Conservation (phyloP, 352 stramenopile genomes). For the Salisapilia sapeloensis region DNA sequence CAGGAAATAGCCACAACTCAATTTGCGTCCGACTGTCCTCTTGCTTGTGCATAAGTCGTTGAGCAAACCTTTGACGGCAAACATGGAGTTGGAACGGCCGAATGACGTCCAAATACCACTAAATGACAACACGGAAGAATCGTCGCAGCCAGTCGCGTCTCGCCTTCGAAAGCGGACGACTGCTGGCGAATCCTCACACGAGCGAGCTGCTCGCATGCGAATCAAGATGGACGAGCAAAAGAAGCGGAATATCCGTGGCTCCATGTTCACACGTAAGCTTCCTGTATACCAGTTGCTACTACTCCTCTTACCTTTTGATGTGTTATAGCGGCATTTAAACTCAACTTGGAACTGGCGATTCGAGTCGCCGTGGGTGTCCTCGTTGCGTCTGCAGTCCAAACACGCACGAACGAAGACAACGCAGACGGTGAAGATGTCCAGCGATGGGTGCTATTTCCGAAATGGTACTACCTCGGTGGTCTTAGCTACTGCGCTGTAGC, state of each 20-base stretch:
- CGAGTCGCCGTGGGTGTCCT: constrained; percentile 49
- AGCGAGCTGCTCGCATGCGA: constrained; percentile 46
- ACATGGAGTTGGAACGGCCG: neutral
- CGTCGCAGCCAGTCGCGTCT: constrained; percentile 2
- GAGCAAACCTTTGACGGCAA: neutral
- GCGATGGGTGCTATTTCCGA: constrained; percentile 54
- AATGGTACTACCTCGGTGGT: constrained; percentile 50
- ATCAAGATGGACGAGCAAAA: constrained; percentile 47
- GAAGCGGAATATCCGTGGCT: constrained; percentile 21
- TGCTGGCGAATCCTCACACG: constrained; percentile 35
- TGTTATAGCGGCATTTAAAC: constrained; percentile 9
- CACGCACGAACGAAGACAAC: constrained; percentile 24
- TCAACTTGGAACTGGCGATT: constrained; percentile 28
- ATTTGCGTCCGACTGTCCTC: neutral
- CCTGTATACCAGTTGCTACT: constrained; percentile 1
- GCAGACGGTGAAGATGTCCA: constrained; percentile 20
- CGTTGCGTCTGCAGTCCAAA: constrained; percentile 54
- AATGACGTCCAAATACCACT: constrained; percentile 14
- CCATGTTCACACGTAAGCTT: constrained; percentile 30
- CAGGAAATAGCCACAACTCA: neutral
- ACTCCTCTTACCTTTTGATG: neutral
- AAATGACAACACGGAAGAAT: constrained; percentile 6
- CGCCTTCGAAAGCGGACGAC: constrained; percentile 26
- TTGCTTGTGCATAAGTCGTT: neutral
- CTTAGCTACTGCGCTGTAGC: constrained; percentile 62